These are phyloP conservation scores for Punica granatum DNA, from an alignment of 345 rosid genomes.

Conservation along the genomic window DNA sequence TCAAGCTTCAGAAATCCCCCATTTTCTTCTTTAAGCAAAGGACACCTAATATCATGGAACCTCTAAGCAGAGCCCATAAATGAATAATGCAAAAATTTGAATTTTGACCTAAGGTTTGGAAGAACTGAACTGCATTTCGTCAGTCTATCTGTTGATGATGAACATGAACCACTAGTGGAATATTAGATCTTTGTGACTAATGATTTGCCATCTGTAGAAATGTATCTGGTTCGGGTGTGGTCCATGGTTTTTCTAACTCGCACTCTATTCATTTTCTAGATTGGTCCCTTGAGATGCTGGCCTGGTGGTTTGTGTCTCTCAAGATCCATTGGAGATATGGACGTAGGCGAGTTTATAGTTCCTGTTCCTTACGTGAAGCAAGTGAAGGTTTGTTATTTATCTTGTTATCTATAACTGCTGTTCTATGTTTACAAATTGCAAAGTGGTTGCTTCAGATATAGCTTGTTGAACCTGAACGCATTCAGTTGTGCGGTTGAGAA, in stretches of 20 bases:
- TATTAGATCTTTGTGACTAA: not conserved
- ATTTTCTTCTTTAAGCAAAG: not conserved
- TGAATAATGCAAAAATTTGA: no score
- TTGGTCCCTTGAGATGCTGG: conserved; percentile 99
- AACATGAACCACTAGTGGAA: not conserved
- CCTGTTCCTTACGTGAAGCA: conserved; percentile 98
- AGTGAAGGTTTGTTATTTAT: conserved; percentile 68
- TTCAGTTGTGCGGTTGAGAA: not conserved
- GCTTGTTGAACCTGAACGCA: not conserved
- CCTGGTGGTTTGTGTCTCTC: conserved; percentile 99
- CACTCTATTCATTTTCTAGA: conserved; percentile 28
- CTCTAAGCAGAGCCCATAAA: not conserved
- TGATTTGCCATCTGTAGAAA: not conserved
- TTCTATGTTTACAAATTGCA: not conserved
- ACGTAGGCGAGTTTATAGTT: conserved; percentile 95
- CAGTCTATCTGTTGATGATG: not conserved
- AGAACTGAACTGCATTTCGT: no score
- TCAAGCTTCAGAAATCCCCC: not conserved
- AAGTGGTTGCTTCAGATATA: not conserved
- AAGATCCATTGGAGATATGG: conserved; percentile 93
- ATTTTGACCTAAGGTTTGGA: no score
- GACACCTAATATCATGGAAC: not conserved
- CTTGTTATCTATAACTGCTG: not conserved
- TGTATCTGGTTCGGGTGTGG: not conserved
- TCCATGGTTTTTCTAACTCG: not conserved